phyloP scores from a whole-genome alignment of 139 green algal genomes.

The Eudorina sp. region DNA sequence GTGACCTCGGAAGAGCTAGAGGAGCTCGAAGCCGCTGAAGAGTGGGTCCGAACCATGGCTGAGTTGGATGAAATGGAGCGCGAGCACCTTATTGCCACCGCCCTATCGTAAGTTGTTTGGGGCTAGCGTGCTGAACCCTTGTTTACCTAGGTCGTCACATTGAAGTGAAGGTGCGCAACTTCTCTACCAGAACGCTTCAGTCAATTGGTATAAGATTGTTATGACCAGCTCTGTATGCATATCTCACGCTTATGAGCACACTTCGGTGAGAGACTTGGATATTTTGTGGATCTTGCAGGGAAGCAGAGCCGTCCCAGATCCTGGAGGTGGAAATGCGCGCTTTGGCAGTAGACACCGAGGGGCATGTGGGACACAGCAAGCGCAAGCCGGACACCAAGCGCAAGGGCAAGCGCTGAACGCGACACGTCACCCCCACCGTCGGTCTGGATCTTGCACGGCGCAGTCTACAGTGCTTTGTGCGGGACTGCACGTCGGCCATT shows the following conservation, averaged over 20 bases:
- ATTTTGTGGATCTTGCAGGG: neutral
- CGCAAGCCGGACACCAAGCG: neutral
- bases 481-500: no score
- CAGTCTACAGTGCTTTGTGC: no score
- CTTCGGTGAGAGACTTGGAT: no score
- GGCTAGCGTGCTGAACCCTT: neutral
- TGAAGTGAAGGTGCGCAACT: no score
- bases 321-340: conserved; percentile 37
- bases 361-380: neutral
- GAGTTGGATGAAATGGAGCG: conserved; percentile 36
- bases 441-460: no score
- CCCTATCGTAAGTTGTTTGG: conserved; percentile 4
- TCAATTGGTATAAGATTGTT: no score
- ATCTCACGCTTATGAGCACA: no score
- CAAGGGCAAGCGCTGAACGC: conserved; percentile 19
- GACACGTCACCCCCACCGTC: neutral
- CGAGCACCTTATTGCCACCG: conserved; percentile 26
- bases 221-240: no score
- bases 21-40: conserved; percentile 36
- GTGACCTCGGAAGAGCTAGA: conserved; percentile 28
- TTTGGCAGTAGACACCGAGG: neutral
- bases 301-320: conserved; percentile 31
- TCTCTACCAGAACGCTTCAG: no score
- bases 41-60: conserved; percentile 9
- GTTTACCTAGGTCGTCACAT: no score